phyloP scores from a whole-genome alignment of 164 flowering plant species.

The Dillenia suffruticosa region DNA sequence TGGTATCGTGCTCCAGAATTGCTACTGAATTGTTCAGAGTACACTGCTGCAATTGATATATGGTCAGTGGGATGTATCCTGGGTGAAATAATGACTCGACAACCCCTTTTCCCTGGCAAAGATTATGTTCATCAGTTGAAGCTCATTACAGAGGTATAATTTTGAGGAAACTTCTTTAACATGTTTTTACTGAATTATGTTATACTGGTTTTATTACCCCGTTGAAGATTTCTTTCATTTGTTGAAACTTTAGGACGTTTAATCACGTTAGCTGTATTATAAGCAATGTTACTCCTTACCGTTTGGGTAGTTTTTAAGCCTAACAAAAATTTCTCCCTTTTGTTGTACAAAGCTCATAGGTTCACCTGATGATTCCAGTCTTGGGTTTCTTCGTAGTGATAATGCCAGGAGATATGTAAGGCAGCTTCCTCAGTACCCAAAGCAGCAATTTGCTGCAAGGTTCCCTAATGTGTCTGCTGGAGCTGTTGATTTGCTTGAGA shows the following conservation, averaged over 20 bases:
- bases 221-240: neutral
- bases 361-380: conserved; percentile 92
- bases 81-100: conserved; percentile 77
- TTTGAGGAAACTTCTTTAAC: neutral
- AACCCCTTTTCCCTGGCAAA: conserved; percentile 85
- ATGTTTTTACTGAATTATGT: too few species aligned
- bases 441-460: conserved; percentile 57
- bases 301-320: neutral
- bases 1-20: conserved; percentile 98
- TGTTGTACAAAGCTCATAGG: conserved; percentile 64
- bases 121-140: conserved; percentile 91
- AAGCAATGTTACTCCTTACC: neutral
- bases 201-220: too few species aligned
- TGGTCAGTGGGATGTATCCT: conserved; percentile 98
- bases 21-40: conserved; percentile 93
- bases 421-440: conserved; percentile 87
- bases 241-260: neutral
- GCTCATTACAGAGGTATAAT: conserved; percentile 78
- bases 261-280: too few species aligned
- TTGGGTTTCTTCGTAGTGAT: conserved; percentile 93
- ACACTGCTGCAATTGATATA: conserved; percentile 92
- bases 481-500: conserved; percentile 81
- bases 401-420: conserved; percentile 87
- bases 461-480: conserved; percentile 66
- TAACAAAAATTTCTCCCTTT: conserved; percentile 7